Base-by-base conservation (phyloP, 495 filamentous ascomycete species). In the Thozetella sp. region DNA sequence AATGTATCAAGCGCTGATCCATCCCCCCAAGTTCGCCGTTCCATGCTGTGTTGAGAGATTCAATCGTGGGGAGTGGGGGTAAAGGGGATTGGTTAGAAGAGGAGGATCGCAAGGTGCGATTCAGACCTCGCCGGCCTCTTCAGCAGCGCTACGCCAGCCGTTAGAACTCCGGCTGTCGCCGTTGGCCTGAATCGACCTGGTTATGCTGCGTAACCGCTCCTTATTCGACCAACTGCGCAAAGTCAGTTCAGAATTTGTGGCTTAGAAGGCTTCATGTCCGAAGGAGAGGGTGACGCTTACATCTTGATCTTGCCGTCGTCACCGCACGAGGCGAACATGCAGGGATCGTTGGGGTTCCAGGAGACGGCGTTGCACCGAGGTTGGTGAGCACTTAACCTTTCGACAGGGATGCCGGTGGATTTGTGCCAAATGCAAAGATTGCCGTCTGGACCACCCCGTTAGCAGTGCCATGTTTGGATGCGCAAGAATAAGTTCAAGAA, bases 341-440 rank as follows among this genome's bases (percentile, higher is more conserved):
- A 83, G 2, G 92, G 88, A 69, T 97, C 82, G 2, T 76, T 78
- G 1, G 93, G 93, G 64, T 93, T 96, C 95, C 95, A 99, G 6
- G 90, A 83, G 30, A 96, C 90, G n/a, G 92, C 83, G 73, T 97
- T 99, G 55, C 96, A 94, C 12, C 92, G 89, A 9, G 83, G 79
- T 0, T 70, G 72, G 63, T 98, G 94, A 0, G 88, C 93, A 15
- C 88, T 84, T 19, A 97, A 76, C 27, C 81, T 87, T 64, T 92
- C 90, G 6, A 99, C 86, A 3, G 90, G 79, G 1, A 78, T 78
- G 2, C 90, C 92, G 26, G 88, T 93, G 45, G 88, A 82, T 70
- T 93, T 93, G 67, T 95, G 91, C 93, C 93, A 99, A 60, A 99
- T 90, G 65, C 88, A 92, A 54, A 99, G 78, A 24, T 78, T 76